Base-by-base conservation (phyloP, 306 rosid species). In the Carpinus viminea region DNA sequence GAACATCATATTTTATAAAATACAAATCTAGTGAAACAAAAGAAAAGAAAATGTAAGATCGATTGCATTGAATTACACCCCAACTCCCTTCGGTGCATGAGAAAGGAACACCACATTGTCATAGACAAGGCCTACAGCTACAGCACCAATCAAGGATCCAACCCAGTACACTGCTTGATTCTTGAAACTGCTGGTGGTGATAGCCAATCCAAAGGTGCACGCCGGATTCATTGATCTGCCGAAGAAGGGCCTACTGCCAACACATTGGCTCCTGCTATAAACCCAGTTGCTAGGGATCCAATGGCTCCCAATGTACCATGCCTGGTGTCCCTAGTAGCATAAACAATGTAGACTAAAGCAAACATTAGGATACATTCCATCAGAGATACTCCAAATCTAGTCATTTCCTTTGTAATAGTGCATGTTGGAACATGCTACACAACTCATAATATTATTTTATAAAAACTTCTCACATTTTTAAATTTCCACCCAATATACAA, bases 91-190 rank as follows among this genome's bases (percentile, higher is more conserved):
- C 7, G 83, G 24, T 68, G 51, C 15, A 43, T 73, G 81, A 64
- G 79, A 4, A 8, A 91, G 93, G 72, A 76, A 88, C 31, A 90
- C 75, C 17, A 84, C 92, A 74, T 86, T 85, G 28, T 95, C 98
- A 76, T 92, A 93, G 36, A 91, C 74, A 77, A 95, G 89, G 5
- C 90, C 95, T 41, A 96, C 98, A 7, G 92, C 11, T 0, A 93
- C 79, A 53, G 90, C 98, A 55, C 98, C 98, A 10, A 95, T 76
- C 79, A 95, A 80, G 3, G 98, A 98, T 54, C 98, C 98, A 57
- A 95, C 85, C 98, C 98, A 95, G 50, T 95, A 92, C 5, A 88
- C 98, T 10, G 97, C 98, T 74, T 92, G 98, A 79, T 95, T 92
- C 85, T 81, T 91, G 83, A 95, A 95, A 70, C 73, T 88, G 1